Evolutionary conservation across 1,284 basidiomycete species (phyloP), one percentile per base, ranked within the genome.

Genomic region (Ceratobasidium papillatum): DNA sequence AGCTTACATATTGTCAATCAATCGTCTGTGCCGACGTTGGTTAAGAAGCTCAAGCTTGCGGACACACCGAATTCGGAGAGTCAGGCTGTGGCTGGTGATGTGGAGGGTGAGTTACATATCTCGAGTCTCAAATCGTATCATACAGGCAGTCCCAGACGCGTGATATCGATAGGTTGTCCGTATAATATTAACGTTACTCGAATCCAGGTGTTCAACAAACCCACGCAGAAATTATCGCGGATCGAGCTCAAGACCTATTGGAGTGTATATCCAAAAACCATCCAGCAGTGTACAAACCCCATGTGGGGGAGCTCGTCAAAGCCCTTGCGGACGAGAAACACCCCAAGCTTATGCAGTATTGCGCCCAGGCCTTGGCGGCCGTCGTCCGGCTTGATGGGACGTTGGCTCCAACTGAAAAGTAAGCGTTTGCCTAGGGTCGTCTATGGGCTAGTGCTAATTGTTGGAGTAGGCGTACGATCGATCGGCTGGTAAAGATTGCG

Each of bases 1-100:
- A 89, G 87, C 45, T 89, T 93, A 76, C 88, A 90, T 65, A 85
- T 96, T 75, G 79, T 97, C 79, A 98, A 98, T 80, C 89, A 91
- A 61, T 94, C 95, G 0, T 93, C 92, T 0, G 87, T 99, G 25
- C 90, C 95, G 0, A 91, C 91, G 0, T 86, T 99, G 5, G 78
- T 87, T 64, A 82, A 90, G 78, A 88, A 68, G 45, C 65, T 68
- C 38, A 68, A 43, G n/a, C 19, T 68, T 12, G 47, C 27, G 4
- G 65, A 68, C 19, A 30, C 47, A 51, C 65, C 65, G 1, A 68
- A 68, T 47, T 38, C 65, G 4, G 65, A 68, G 34, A 56, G 51
- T 12, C 65, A 68, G 51, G 30, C 65, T 17, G 32, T 36, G 2
- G 56, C 56, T 19, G 56, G 32, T 34, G 56, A 59, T 5, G 19